Conservation (phyloP, 495 filamentous ascomycete genomes). For the Geopyxis carbonaria region DNA sequence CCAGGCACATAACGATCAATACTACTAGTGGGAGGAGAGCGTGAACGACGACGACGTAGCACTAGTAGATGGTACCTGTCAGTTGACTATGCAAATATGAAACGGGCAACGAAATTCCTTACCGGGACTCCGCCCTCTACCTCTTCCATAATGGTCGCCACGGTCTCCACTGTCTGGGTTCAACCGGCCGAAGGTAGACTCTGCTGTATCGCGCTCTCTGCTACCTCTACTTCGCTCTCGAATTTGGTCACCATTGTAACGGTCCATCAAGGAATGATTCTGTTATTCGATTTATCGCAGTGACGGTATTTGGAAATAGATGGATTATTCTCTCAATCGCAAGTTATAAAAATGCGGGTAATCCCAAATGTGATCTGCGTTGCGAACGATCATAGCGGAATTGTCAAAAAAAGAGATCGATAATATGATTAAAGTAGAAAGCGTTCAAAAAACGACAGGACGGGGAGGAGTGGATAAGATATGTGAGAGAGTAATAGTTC, state of each 20-base stretch:
- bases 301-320: too few species aligned
- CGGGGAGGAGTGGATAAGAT: slow-evolving; percentile 19
- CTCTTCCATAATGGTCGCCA: slow-evolving; percentile 20
- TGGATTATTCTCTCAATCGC: too few species aligned
- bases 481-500: slow-evolving; percentile 17
- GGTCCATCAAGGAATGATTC: slow-evolving; percentile 22
- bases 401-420: slow-evolving; percentile 23
- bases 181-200: slow-evolving; percentile 14
- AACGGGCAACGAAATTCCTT: slow-evolving; percentile 3
- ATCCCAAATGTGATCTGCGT: slow-evolving; percentile 21
- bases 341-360: too few species aligned
- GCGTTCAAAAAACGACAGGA: slow-evolving; percentile 22
- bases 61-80: slow-evolving; percentile 9
- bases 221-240: slow-evolving; percentile 22
- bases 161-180: slow-evolving; percentile 16
- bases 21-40: slow-evolving; percentile 20
- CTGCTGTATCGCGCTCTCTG: slow-evolving; percentile 13
- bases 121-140: slow-evolving; percentile 24
- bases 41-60: slow-evolving; percentile 21
- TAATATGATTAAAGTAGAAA: slow-evolving; percentile 24
- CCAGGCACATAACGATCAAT: slow-evolving; percentile 25
- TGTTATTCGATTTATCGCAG: too few species aligned
- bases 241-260: slow-evolving; percentile 20
- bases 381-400: slow-evolving; percentile 24
- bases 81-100: slow-evolving; percentile 4